phyloP scores from a whole-genome alignment of 1,284 basidiomycete species.

The Salmacisia buchloeana region DNA sequence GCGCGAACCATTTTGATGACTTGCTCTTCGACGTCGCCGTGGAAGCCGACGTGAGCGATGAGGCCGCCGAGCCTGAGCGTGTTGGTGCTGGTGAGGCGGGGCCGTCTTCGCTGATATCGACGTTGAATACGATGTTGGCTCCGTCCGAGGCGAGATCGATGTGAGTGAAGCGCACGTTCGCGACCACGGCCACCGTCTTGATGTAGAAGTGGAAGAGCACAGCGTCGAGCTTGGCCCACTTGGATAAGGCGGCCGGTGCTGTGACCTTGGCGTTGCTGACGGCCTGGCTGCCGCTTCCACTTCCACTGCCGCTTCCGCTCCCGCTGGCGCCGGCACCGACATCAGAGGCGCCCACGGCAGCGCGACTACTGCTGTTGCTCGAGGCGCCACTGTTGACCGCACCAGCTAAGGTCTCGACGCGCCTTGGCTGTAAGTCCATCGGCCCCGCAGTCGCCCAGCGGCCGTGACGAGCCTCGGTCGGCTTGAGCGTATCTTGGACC shows the following conservation, averaged over 20 bases:
- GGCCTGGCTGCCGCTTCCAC: too few species aligned
- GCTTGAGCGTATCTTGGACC: too few species aligned
- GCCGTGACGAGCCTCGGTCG: too few species aligned
- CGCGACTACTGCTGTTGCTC: too few species aligned
- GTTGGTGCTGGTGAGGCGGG: slow-evolving; percentile 3
- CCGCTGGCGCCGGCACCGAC: too few species aligned
- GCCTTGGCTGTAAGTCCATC: too few species aligned
- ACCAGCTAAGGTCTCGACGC: too few species aligned
- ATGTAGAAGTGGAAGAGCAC: slow-evolving; percentile 49
- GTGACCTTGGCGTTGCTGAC: too few species aligned
- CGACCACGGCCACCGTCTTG: slow-evolving; percentile 48
- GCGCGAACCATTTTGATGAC: slow-evolving; percentile 46
- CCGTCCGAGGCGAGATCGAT: slow-evolving; percentile 8
- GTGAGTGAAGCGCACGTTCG: slow-evolving; percentile 42
- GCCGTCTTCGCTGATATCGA: slow-evolving; percentile 6
- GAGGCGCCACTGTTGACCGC: too few species aligned
- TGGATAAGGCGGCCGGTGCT: not conserved
- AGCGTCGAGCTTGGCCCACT: slow-evolving; percentile 24
- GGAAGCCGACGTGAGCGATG: not conserved
- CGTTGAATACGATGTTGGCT: not conserved
- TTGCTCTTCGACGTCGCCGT: slow-evolving; percentile 9
- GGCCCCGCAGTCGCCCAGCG: too few species aligned
- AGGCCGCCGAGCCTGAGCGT: slow-evolving; percentile 9
- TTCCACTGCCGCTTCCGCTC: too few species aligned
- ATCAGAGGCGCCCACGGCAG: too few species aligned